Evolutionary conservation across 1,284 basidiomycete genomes (phyloP).

Genomic region (Cystobasidiaceae sp.): DNA sequence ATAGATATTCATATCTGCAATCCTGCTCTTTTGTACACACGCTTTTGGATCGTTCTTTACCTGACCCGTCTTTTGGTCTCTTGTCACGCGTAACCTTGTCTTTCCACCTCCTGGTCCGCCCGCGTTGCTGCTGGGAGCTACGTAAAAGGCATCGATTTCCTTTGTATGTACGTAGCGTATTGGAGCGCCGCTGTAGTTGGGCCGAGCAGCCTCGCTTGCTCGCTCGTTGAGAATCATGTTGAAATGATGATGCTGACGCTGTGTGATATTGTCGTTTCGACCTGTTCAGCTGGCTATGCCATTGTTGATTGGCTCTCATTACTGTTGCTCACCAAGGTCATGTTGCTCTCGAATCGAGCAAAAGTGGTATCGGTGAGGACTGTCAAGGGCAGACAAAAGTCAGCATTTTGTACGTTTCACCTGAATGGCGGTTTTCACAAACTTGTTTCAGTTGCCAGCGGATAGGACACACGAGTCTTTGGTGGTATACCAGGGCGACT

Average conservation of each 20-base stretch:
- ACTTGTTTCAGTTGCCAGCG: conserved; percentile 83
- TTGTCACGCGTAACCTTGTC: conserved; percentile 72
- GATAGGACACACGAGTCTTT: conserved; percentile 54
- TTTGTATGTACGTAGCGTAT: conserved; percentile 72
- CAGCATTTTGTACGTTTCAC: conserved; percentile 12
- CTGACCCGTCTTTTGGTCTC: conserved; percentile 65
- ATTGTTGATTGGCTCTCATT: background rate
- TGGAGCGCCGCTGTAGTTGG: conserved; percentile 54
- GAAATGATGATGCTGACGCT: conserved; percentile 79
- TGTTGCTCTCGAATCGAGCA: conserved; percentile 79
- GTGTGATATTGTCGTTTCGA: conserved; percentile 10
- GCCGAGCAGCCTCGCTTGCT: conserved; percentile 54
- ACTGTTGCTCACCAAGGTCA: conserved; percentile 64
- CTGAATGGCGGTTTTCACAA: conserved; percentile 47
- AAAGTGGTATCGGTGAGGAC: conserved; percentile 51
- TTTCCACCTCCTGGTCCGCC: conserved; percentile 43
- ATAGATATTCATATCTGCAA: conserved; percentile 82
- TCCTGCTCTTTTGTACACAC: conserved; percentile 66
- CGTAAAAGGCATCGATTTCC: conserved; percentile 76
- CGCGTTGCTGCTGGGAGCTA: conserved; percentile 16
- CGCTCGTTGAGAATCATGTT: conserved; percentile 78
- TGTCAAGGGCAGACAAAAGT: conserved; percentile 48
- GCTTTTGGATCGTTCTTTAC: conserved; percentile 55
- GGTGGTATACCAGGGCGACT: conserved; percentile 53
- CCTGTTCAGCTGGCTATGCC: background rate